Evolutionary conservation across 1,284 basidiomycete species (phyloP).

Genomic region (Leucoagaricus sp.): DNA sequence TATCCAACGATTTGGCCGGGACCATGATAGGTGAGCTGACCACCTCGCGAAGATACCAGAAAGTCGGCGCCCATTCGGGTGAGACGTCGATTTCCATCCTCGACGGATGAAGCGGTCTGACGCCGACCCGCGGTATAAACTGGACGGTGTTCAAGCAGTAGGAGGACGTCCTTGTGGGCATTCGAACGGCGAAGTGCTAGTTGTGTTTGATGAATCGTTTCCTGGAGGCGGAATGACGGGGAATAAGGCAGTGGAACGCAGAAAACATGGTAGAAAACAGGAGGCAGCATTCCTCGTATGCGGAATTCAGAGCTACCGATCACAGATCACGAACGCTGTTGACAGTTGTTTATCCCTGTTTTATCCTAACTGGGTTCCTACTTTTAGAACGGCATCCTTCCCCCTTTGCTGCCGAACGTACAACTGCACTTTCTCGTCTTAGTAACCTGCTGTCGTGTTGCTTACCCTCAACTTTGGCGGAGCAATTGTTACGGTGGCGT

Average conservation of each 20-base stretch:
- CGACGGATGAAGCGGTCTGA: conserved; percentile 66
- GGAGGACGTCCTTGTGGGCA: conserved; percentile 63
- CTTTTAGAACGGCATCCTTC: neutral
- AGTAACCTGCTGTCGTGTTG: too few species aligned
- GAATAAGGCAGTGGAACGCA: conserved; percentile 70
- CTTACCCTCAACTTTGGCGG: too few species aligned
- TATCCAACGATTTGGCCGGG: conserved; percentile 98
- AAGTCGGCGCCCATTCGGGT: conserved; percentile 86
- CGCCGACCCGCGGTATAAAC: conserved; percentile 94
- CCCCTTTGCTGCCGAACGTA: neutral
- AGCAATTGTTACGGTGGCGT: too few species aligned
- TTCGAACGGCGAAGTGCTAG: conserved; percentile 47
- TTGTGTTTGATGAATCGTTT: conserved; percentile 66
- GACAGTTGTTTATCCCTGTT: conserved; percentile 2
- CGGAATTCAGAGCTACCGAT: neutral
- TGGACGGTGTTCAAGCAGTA: conserved; percentile 85
- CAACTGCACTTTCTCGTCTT: neutral
- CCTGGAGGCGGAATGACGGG: conserved; percentile 69
- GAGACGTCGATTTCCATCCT: conserved; percentile 69
- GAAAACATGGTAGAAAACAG: conserved; percentile 81
- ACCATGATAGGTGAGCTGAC: conserved; percentile 96
- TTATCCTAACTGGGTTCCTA: neutral
- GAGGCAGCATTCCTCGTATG: conserved; percentile 49
- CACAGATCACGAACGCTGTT: neutral
- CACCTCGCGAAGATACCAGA: conserved; percentile 81